Evolutionary conservation across 108 stramenopile species (phyloP), one percentile per base, ranked within the genome.

Genomic region (Asterionellopsis glacialis): DNA sequence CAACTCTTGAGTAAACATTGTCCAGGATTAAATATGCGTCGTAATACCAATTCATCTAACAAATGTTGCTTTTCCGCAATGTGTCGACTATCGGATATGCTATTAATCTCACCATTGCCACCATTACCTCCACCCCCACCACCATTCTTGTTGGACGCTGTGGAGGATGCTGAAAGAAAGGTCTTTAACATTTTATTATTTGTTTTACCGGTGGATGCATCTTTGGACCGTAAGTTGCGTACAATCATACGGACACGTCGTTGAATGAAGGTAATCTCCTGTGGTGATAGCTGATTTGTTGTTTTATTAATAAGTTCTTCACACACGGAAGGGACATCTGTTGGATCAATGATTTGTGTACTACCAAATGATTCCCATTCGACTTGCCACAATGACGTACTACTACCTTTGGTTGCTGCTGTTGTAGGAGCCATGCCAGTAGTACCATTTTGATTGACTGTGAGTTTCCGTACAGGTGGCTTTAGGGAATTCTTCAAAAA

Each of bases 261-360:
- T 43, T 76, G 83, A 18, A 84, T 21, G 39, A 79, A 74, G 11
- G 64, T 73, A 5, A 76, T 47, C 57, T 84, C 78, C 0, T 65
- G 58, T 2, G 63, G 50, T 10, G 57, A 56, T 11, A 84, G 55
- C 40, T 42, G 51, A 60, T 79, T 79, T 42, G 58, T 76, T 2
- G 48, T 22, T 12, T 54, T 39, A 19, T 54, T 48, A 63, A 76
- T 76, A 12, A 67, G 54, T 52, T 57, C 62, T 27, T 71, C 69
- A 50, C 79, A 39, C 13, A 74, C 63, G 13, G 78, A 42, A 41
- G 65, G 77, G 24, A 77, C 70, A 50, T 84, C 83, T 22, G 65
- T 59, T 39, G 83, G 83, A 71, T 84, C 83, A 48, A 48, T 48
- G 9, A 33, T 33, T 33, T 33, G 33, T 2, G 2, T 2, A 33